Percentiles rank a stretch among this genome's conserved stretches.
Conservation (phyloP, 345 rosid genomes). For the Gynandropsis gynandra region DNA sequence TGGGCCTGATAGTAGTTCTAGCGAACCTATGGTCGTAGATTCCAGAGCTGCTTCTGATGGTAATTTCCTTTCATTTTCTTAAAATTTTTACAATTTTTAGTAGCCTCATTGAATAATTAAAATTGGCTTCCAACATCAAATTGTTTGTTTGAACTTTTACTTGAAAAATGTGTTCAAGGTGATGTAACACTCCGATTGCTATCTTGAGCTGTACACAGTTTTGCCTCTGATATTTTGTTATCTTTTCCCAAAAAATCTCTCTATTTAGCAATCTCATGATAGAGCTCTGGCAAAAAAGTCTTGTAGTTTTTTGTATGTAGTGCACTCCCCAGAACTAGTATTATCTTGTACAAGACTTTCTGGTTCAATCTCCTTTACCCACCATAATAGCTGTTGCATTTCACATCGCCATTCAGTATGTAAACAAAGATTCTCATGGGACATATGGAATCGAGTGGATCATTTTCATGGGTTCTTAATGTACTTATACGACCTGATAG, state of each 20-base stretch:
- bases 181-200: too few species aligned
- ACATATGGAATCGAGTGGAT: too few species aligned
- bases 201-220: too few species aligned
- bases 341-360: conserved; percentile 6
- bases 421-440: too few species aligned
- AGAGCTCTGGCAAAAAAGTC: background rate
- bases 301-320: background rate
- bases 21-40: conserved; percentile 86
- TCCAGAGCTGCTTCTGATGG: conserved; percentile 57
- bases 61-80: conserved; percentile 25
- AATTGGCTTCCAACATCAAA: background rate
- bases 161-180: conserved; percentile 1
- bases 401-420: too few species aligned
- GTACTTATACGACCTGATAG: too few species aligned
- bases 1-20: conserved; percentile 44
- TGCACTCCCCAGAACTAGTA: conserved; percentile 11
- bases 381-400: too few species aligned
- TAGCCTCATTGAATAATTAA: conserved; percentile 9
- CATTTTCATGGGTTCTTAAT: too few species aligned
- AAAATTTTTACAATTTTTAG: background rate
- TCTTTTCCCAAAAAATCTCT: background rate
- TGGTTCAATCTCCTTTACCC: background rate
- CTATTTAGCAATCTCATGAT: conserved; percentile 13
- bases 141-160: conserved; percentile 6
- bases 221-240: conserved; percentile 16